phyloP scores from a whole-genome alignment of 2,329 filamentous ascomycete species.

The Colletotrichum kahawae region DNA sequence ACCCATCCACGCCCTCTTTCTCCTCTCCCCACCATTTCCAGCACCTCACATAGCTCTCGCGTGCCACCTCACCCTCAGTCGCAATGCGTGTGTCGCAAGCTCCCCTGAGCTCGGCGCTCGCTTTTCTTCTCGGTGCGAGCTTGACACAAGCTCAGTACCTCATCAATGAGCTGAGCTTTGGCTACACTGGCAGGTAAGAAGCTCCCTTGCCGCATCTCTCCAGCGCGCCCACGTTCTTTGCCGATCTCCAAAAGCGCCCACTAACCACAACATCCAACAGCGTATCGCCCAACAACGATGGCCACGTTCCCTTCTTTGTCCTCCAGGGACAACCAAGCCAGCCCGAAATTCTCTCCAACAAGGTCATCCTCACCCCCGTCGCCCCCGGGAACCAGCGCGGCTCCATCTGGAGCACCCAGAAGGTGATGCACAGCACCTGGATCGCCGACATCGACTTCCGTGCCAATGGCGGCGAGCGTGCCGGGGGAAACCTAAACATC shows the following conservation, averaged over 20 bases:
- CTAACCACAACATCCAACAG: slow-evolving; percentile 2
- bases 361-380: slow-evolving; percentile 88
- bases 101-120: slow-evolving; percentile 36
- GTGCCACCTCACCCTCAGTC: slow-evolving; percentile 20
- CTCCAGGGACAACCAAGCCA: slow-evolving; percentile 60
- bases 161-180: slow-evolving; percentile 79
- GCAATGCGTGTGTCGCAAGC: slow-evolving; percentile 46
- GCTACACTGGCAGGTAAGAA: slow-evolving; percentile 66
- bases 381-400: slow-evolving; percentile 85
- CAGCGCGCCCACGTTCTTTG: background rate
- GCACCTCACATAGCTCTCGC: background rate
- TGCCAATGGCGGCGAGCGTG: slow-evolving; percentile 82
- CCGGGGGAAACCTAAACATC: slow-evolving; percentile 87
- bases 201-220: background rate
- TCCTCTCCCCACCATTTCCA: background rate
- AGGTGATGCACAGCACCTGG: slow-evolving; percentile 73
- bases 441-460: slow-evolving; percentile 86
- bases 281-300: slow-evolving; percentile 21
- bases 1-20: background rate
- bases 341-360: slow-evolving; percentile 81
- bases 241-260: background rate
- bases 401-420: slow-evolving; percentile 76
- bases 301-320: slow-evolving; percentile 56
- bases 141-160: slow-evolving; percentile 68
- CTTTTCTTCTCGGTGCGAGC: slow-evolving; percentile 48